Evolutionary conservation across 2,329 filamentous ascomycete genomes (phyloP), one percentile per base, ranked within the genome.

Genomic region (Colletotrichum siamense): DNA sequence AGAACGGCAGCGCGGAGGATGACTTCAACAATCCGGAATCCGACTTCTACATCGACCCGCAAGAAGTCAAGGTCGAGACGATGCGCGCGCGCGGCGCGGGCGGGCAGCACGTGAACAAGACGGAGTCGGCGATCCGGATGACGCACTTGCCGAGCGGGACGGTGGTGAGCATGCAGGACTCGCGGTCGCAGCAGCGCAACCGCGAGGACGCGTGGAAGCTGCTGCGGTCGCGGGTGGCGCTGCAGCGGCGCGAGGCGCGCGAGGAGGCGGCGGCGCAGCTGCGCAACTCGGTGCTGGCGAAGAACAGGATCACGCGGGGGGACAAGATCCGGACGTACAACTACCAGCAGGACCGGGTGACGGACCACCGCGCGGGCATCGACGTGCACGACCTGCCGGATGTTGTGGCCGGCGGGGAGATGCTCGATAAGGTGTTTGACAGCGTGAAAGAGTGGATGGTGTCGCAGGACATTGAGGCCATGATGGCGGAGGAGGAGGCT

Each of bases 71-170:
- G 68, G 89, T 92, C 24, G 97, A 99, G 83, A 95, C 96, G 77
- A 98, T 99, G 96, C 91, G 96, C 18, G 96, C 97, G 0, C 89
- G 95, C 62, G 97, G 97, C 76, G 96, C 97, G 1, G 97, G 97
- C 36, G 97, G 97, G 1, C 97, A 99, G 87, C 97, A 99, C 85
- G 97, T 99, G 83, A 99, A 99, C 87, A 98, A 96, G 84, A 99
- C 97, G 0, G 97, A 99, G 87, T 98, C 95, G 34, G 97, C 97
- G 5, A 95, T 99, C 77, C 94, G 97, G 12, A 89, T 99, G 81
- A 99, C 96, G 3, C 97, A 99, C 87, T 85, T 94, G 8, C 97
- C 97, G 3, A 98, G 96, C 1, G 95, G 94, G 61, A 97, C 93
- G 1, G 92, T 95, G 3, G 96, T 99, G 16, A 94, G 93, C 15